Conservation (phyloP, 495 filamentous ascomycete species). For the Wilcoxina mikolae region DNA sequence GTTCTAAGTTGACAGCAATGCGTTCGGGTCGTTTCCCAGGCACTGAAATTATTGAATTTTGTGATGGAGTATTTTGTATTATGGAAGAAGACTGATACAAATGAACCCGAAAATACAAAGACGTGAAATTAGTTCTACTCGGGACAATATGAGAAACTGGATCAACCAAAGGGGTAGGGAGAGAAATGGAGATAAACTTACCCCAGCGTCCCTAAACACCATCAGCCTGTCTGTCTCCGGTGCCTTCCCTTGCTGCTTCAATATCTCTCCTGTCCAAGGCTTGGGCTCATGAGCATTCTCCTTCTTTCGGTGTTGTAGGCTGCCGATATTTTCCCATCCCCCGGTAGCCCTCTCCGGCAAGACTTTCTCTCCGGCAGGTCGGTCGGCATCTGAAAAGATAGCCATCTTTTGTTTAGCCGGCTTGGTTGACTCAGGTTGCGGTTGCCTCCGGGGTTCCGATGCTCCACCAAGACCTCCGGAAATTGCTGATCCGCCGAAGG, state of each 20-base stretch:
- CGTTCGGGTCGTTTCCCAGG: constrained; percentile 40
- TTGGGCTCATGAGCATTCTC: constrained; percentile 77
- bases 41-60: neutral
- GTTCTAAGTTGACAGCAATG: constrained; percentile 70
- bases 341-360: constrained; percentile 32
- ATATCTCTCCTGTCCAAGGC: constrained; percentile 82
- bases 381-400: constrained; percentile 71
- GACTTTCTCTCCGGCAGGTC: constrained; percentile 35
- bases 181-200: constrained; percentile 39
- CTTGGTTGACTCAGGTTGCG: constrained; percentile 38
- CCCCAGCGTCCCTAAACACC: constrained; percentile 92
- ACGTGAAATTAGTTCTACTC: constrained; percentile 29
- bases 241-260: constrained; percentile 57
- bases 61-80: neutral
- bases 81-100: constrained; percentile 19
- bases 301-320: constrained; percentile 74
- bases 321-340: constrained; percentile 88
- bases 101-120: constrained; percentile 11
- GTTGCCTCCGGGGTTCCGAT: constrained; percentile 52
- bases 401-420: constrained; percentile 66
- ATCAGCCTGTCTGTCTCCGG: constrained; percentile 53
- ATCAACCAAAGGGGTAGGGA: constrained; percentile 36
- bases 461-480: constrained; percentile 12
- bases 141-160: constrained; percentile 42
- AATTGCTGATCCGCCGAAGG: constrained; percentile 14